Base-by-base conservation (phyloP, 208 protist genomes). In the Trypanosoma platydactyli region DNA sequence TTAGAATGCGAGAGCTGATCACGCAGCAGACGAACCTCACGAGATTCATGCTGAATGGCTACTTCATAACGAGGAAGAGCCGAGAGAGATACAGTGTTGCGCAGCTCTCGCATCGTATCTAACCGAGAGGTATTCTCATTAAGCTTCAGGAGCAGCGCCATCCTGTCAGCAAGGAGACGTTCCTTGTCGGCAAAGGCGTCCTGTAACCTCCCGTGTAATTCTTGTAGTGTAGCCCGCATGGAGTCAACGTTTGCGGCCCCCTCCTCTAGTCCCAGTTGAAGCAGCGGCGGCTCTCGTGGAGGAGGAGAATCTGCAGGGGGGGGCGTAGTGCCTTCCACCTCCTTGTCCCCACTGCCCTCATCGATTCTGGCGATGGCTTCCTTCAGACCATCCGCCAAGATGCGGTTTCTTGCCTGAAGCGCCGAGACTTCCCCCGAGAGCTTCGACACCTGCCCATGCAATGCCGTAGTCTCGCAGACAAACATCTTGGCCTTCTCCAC, bases 181-280 rank as follows among this genome's bases (percentile, higher is more conserved):
- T 80, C 78, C 55, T 77, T 75, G 49, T 58, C 71, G 54, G 48
- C 60, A 62, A 65, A 72, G 48, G 67, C 75, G 33, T 83, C 73
- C 41, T 77, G 59, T 41, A 83, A 45, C 24, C 65, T 71, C 25
- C 44, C 59, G 33, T 72, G 65, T 48, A 84, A 52, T 15, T 73
- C 67, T 62, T 77, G 51, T 25, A 76, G 53, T 9, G 73, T 68
- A 33, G 52, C 46, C 38, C 58, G 48, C 18, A 84, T 66, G 13
- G 52, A 57, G 35, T 42, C 24, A 2, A 33, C 29, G 46, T 48
- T 12, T 7, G 20, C n/a, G 3, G 16, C 11, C 3, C 48, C 27
- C n/a, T 45, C 24, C 20, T 4, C 9, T 0, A 15, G 0, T 1
- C 20, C 20, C 4, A 40, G 24, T 11, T 25, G 53, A 11, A n/a